Base-by-base conservation (phyloP, 306 rosid species). In the Dryas alaskensis region DNA sequence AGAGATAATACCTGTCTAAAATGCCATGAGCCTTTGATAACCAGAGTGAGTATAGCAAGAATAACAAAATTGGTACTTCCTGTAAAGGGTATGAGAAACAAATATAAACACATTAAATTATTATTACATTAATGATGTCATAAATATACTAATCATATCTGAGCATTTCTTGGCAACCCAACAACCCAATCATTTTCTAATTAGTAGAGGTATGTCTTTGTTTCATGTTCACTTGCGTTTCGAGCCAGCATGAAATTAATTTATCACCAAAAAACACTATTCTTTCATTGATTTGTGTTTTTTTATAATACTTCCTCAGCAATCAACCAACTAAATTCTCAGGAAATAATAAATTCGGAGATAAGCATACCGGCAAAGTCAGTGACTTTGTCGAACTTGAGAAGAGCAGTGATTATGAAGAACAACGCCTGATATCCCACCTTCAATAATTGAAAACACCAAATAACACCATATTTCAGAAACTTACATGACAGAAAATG, bases 11-110 rank as follows among this genome's bases (percentile, higher is more conserved):
- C 99, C 97, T 92, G 97, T 77, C 99, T 89, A 70, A 95, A 92
- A 78, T 92, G 74, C 96, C 97, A 90, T 4, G 93, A 53, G 6
- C 83, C 96, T 65, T 89, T 92, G 59, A 95, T 79, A 31, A 86
- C 65, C 60, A 95, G 75, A 45, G 99, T 92, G 84, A 95, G 75
- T 50, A 92, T n/a, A 22, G 92, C 96, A 76, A 92, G 68, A 49
- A 95, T 86, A 10, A 92, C 65, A 87, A 95, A 95, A 81, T 95
- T 92, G 31, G 99, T 92, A 81, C 97, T 90, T 79, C 99, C 99
- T 94, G 81, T 7, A 47, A 71, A 69, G 46, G 73, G 17, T 67
- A 45, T 9, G 49, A 60, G 43, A 27, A 25, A 74, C 25, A 45
- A 53, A 7, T 14, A 50, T 37, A 37, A 60, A 31, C 27, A 19